Percentiles rank a stretch among this genome's conserved stretches.
phyloP scores from a whole-genome alignment of 225 moss, liverwort and hornwort species.

The Climacium dendroides region DNA sequence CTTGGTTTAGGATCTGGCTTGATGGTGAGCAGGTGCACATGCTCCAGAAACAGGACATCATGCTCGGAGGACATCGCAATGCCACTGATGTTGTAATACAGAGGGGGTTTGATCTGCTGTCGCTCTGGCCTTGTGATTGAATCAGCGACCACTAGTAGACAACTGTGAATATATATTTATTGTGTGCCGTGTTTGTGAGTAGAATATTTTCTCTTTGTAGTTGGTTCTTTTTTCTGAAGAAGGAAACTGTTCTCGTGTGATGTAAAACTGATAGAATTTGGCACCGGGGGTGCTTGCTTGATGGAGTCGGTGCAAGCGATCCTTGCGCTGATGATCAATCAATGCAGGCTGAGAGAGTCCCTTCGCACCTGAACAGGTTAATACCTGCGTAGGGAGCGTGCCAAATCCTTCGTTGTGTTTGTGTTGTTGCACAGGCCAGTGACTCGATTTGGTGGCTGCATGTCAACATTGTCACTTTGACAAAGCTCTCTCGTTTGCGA shows the following conservation, averaged over 20 bases:
- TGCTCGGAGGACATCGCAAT: not conserved
- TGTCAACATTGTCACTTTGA: not conserved
- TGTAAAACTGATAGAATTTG: constrained; percentile 43
- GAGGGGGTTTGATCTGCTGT: not conserved
- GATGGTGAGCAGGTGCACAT: constrained; percentile 8
- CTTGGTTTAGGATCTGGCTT: not conserved
- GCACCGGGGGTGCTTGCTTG: constrained; percentile 99
- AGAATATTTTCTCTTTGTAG: not conserved
- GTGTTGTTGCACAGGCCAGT: constrained; percentile 66
- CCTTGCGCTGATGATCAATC: constrained; percentile 31
- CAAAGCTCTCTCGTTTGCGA: constrained; percentile 11
- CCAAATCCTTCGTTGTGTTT: constrained; percentile 69
- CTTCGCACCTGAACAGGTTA: constrained; percentile 99
- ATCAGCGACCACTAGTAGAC: not conserved
- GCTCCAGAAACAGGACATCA: not conserved
- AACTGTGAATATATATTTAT: constrained; percentile 13
- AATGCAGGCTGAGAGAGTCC: constrained; percentile 99
- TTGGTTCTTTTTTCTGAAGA: not conserved
- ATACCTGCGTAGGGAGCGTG: constrained; percentile 99
- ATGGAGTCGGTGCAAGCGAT: constrained; percentile 22
- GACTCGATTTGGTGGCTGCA: constrained; percentile 18
- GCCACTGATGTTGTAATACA: not conserved
- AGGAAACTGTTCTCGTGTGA: not conserved
- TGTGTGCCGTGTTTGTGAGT: not conserved
- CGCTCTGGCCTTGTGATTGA: constrained; percentile 1